A percentile compares a stretch with the other conserved stretches of the same genome.
These are phyloP conservation scores for Kodamaea neixiangensis DNA, from an alignment of 805 yeast species.

Conservation along the genomic window DNA sequence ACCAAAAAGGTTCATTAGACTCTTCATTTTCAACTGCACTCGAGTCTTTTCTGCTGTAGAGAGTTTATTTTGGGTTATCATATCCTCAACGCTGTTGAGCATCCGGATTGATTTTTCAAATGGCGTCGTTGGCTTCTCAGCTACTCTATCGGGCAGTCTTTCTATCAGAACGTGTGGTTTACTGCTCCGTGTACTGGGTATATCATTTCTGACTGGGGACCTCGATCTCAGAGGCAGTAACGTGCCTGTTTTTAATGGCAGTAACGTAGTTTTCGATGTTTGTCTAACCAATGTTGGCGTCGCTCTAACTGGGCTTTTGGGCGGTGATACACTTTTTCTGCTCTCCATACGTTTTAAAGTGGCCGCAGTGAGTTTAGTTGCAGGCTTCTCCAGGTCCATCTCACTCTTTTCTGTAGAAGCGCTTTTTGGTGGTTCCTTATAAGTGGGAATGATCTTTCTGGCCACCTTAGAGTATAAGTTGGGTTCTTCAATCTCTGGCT, in stretches of 20 bases:
- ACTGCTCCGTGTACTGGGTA: background rate
- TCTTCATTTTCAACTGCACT: constrained; percentile 21
- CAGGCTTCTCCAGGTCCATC: background rate
- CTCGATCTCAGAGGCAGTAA: constrained; percentile 1
- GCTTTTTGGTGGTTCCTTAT: background rate
- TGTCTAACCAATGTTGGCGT: background rate
- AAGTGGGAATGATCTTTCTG: constrained; percentile 32
- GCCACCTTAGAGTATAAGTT: constrained; percentile 28
- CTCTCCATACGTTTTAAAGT: constrained; percentile 38
- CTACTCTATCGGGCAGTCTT: background rate
- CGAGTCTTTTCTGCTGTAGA: constrained; percentile 16
- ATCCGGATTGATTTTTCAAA: background rate
- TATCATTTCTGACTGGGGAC: background rate
- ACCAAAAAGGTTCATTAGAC: constrained; percentile 19
- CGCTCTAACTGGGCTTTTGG: constrained; percentile 11
- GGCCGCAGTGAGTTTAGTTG: constrained; percentile 28
- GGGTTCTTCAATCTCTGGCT: constrained; percentile 14
- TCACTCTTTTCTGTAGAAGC: background rate
- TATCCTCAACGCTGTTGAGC: background rate
- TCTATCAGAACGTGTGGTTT: background rate
- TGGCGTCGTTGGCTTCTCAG: background rate
- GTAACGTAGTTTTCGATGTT: background rate
- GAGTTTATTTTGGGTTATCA: background rate
- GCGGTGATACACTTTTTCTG: constrained; percentile 13
- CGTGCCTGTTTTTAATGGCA: background rate